Base-by-base conservation (phyloP, 257 asterid genomes). In the Solanum dulcamara region DNA sequence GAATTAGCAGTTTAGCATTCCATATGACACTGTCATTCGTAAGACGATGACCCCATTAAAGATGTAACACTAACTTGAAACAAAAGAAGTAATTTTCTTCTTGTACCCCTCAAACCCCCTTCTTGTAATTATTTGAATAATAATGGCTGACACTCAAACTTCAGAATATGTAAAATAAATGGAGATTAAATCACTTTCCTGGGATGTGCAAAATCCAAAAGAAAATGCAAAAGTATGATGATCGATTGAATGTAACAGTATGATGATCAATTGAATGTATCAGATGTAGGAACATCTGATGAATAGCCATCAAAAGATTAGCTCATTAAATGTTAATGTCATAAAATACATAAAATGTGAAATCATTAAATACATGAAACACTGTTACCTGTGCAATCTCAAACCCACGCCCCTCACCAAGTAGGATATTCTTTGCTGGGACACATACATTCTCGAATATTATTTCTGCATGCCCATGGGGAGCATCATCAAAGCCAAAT, bases 381-480 rank as follows among this genome's bases (percentile, higher is more conserved):
- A 40, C 15, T 18, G 37, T 89, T 79, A 94, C 99, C 98, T 95
- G 99, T 72, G 99, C 99, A 85, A 96, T 96, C 89, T 96, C 99
- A 59, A 96, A 96, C 60, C 99, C 99, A 85, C 98, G 95, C 59
- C 99, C 99, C 92, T 96, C 98, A 18, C 99, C 99, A 35, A 94
- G 92, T 18, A 96, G 90, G 86, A 96, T 94, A 85, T 92, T 96
- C 85, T 81, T 91, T 87, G 93, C 88, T 5, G 97, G 95, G 84
- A 95, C 94, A 4, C 90, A 46, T 0, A 93, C 98, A 84, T 92
- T 92, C 92, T 94, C 95, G 57, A 96, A 95, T 67, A 86, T 72
- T 84, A 96, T 89, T 89, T 96, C 99, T 14, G 99, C 99, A 89
- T 96, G 99, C 42, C 99, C 99, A 50, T 96, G 99, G 53, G 99